phyloP scores from a whole-genome alignment of 306 rosid species.

The Cucurbita moschata region DNA sequence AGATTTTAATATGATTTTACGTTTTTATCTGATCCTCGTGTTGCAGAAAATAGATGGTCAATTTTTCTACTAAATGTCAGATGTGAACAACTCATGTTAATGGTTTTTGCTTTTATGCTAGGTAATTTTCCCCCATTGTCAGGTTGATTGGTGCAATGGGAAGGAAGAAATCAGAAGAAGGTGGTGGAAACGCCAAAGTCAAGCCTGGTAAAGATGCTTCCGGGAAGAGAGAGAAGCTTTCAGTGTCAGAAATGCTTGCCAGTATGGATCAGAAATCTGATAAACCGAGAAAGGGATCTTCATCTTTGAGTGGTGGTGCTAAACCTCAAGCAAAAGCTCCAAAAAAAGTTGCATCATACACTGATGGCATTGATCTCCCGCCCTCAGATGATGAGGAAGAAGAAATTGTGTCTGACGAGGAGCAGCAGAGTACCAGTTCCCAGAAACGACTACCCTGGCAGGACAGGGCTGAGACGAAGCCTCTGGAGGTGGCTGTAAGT shows the following conservation, averaged over 20 bases:
- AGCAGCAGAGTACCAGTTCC: constrained; percentile 4
- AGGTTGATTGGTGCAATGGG: constrained; percentile 9
- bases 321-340: constrained; percentile 31
- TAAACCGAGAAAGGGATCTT: constrained; percentile 20
- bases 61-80: not conserved
- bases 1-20: not conserved
- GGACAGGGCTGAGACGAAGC: constrained; percentile 19
- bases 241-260: constrained; percentile 20
- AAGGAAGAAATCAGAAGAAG: constrained; percentile 12
- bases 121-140: not conserved
- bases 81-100: not conserved
- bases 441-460: constrained; percentile 16
- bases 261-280: constrained; percentile 34
- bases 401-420: constrained; percentile 19
- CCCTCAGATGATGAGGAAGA: constrained; percentile 55
- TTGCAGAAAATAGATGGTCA: not conserved
- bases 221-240: constrained; percentile 10
- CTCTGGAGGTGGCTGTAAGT: constrained; percentile 22
- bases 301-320: constrained; percentile 13
- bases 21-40: not conserved
- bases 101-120: not conserved
- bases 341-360: constrained; percentile 23
- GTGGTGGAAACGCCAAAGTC: not conserved
- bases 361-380: constrained; percentile 40
- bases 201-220: constrained; percentile 5